phyloP scores from a whole-genome alignment of 179 eudicot species.

The Gypsophila paniculata region DNA sequence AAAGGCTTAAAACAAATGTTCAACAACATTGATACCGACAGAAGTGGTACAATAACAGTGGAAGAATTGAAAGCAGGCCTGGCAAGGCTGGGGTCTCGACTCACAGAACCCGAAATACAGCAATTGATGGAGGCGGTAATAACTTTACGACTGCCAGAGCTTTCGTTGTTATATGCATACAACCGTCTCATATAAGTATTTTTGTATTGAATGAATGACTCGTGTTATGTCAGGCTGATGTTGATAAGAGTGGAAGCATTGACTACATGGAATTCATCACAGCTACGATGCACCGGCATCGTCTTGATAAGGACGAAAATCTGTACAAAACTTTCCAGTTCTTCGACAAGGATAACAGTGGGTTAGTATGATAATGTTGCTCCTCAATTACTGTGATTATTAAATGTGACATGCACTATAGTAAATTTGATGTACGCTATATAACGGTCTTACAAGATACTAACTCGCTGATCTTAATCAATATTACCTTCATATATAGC shows the following conservation, averaged over 20 bases:
- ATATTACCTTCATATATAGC: no score
- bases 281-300: conserved; percentile 93
- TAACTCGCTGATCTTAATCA: no score
- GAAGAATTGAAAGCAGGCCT: conserved; percentile 75
- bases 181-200: no score
- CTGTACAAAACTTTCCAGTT: conserved; percentile 59
- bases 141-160: background rate
- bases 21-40: conserved; percentile 76
- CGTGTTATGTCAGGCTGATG: conserved; percentile 64
- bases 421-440: no score
- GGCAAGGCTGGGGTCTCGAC: conserved; percentile 65
- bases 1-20: conserved; percentile 74
- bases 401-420: no score
- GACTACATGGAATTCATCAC: conserved; percentile 86
- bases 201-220: background rate
- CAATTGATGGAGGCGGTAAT: conserved; percentile 85
- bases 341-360: conserved; percentile 78
- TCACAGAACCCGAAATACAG: conserved; percentile 56
- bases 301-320: conserved; percentile 68
- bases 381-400: no score
- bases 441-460: no score
- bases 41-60: conserved; percentile 72
- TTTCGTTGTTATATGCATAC: no score
- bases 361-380: conserved; percentile 63
- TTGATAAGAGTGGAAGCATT: conserved; percentile 72